A percentile compares a stretch with the other conserved stretches of the same genome.
Evolutionary conservation across 768 basidiomycete genomes (phyloP).

Genomic region (Crassisporium funariophilum): DNA sequence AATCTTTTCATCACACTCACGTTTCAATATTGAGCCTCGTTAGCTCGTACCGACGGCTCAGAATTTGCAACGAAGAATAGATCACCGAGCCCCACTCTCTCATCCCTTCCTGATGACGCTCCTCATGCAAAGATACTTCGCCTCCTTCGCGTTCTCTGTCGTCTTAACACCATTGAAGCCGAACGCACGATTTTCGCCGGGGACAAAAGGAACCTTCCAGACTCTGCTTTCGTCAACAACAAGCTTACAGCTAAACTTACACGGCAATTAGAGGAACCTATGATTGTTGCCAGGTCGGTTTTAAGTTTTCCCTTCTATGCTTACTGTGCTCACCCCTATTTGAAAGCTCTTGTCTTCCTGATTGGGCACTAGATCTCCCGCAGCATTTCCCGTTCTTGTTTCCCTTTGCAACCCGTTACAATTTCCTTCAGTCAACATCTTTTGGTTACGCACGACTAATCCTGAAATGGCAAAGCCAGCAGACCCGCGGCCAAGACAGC

Average conservation of each 20-base stretch:
- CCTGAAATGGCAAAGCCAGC: conserved; percentile 91
- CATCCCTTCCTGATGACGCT: conserved; percentile 82
- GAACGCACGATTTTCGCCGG: conserved; percentile 56
- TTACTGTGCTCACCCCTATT: conserved; percentile 3
- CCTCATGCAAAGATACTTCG: conserved; percentile 90
- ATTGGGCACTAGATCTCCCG: conserved; percentile 95
- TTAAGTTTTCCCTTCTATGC: not conserved
- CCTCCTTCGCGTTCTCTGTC: conserved; percentile 84
- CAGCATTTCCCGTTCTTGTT: conserved; percentile 98
- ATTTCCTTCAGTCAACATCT: conserved; percentile 95
- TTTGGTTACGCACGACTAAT: conserved; percentile 97
- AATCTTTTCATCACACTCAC: not conserved
- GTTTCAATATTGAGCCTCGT: not conserved
- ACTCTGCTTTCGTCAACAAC: conserved; percentile 93
- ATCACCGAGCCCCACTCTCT: conserved; percentile 66
- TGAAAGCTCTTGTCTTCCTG: conserved; percentile 87
- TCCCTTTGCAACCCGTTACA: conserved; percentile 97
- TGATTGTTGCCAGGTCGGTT: conserved; percentile 94
- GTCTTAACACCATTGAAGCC: conserved; percentile 72
- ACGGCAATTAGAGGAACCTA: conserved; percentile 94
- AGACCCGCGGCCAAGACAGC: conserved; percentile 74
- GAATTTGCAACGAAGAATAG: conserved; percentile 52
- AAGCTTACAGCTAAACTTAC: conserved; percentile 98
- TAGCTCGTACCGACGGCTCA: conserved; percentile 41
- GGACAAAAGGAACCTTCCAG: conserved; percentile 63